A percentile compares a stretch with the other conserved stretches of the same genome.
phyloP scores from a whole-genome alignment of 345 rosid genomes.

The Pugionium dolabratum region DNA sequence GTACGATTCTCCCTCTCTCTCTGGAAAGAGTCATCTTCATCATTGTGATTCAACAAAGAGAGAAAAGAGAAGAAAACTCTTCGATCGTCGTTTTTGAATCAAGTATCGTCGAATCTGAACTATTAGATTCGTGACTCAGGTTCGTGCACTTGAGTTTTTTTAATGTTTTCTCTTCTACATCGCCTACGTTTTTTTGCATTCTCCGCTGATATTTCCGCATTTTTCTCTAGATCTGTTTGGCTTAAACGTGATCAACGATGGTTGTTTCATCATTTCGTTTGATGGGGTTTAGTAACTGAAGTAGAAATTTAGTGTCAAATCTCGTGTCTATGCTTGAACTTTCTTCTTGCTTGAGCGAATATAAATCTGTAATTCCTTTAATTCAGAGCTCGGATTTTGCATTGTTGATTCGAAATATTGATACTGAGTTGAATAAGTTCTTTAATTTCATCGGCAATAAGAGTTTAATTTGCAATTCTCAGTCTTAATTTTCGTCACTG shows the following conservation, averaged over 20 bases:
- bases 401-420: conserved; percentile 7
- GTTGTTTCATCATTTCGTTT: background rate
- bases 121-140: conserved; percentile 3
- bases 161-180: background rate
- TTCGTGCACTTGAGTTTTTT: background rate
- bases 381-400: conserved; percentile 8
- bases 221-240: conserved; percentile 29
- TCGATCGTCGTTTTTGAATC: conserved; percentile 17
- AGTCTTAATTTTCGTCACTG: background rate
- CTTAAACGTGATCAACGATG: conserved; percentile 1
- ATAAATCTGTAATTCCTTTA: background rate
- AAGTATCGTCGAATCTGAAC: background rate
- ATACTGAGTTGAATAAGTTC: background rate
- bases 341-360: conserved; percentile 7
- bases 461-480: background rate
- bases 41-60: conserved; percentile 19
- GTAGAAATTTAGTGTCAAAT: conserved; percentile 7
- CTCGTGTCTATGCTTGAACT: conserved; percentile 18
- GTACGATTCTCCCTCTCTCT: conserved; percentile 32
- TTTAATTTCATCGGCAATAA: background rate
- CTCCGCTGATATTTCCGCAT: background rate
- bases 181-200: background rate
- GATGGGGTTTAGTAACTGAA: background rate
- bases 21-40: conserved; percentile 9
- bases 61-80: conserved; percentile 8